Evolutionary conservation across 768 basidiomycete species (phyloP).

Genomic region (Candolleomyces efflorescens): DNA sequence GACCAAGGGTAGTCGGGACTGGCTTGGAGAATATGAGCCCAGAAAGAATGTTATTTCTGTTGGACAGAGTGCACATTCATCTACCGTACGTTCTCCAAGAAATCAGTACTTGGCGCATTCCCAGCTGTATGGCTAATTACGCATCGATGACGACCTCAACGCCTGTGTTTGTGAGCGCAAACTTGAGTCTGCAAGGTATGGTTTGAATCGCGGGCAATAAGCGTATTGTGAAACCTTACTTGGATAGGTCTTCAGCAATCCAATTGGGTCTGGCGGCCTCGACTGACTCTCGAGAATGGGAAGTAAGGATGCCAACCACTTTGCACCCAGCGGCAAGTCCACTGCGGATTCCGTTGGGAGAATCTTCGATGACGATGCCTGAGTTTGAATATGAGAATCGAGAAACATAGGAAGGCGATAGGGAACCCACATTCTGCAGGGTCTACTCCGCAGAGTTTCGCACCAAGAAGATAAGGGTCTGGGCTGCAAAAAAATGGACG

Average conservation of each 20-base stretch:
- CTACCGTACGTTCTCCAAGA: too few relatives aligned
- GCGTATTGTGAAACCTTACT: conserved; percentile 32
- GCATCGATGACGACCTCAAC: neutral
- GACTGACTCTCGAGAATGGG: conserved; percentile 67
- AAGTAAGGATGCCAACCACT: conserved; percentile 79
- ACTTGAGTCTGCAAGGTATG: neutral
- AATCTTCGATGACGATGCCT: conserved; percentile 92
- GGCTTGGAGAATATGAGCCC: too few relatives aligned
- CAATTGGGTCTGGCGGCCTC: conserved; percentile 59
- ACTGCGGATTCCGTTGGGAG: conserved; percentile 83
- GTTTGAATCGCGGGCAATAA: neutral
- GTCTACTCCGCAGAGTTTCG: conserved; percentile 60
- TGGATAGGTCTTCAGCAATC: conserved; percentile 68
- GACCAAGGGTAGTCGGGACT: too few relatives aligned
- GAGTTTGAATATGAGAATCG: neutral
- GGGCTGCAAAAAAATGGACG: conserved; percentile 31
- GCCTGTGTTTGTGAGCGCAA: neutral
- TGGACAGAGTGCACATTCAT: neutral
- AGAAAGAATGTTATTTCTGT: too few relatives aligned
- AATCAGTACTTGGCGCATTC: too few relatives aligned
- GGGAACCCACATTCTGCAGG: conserved; percentile 51
- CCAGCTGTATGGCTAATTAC: neutral
- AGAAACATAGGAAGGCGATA: too few relatives aligned
- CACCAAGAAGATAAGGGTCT: conserved; percentile 88
- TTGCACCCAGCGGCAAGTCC: conserved; percentile 79